Percentiles rank a stretch among this genome's conserved stretches.
Conservation (phyloP, 23 red algal genomes). For the Gracilaria domingensis region DNA sequence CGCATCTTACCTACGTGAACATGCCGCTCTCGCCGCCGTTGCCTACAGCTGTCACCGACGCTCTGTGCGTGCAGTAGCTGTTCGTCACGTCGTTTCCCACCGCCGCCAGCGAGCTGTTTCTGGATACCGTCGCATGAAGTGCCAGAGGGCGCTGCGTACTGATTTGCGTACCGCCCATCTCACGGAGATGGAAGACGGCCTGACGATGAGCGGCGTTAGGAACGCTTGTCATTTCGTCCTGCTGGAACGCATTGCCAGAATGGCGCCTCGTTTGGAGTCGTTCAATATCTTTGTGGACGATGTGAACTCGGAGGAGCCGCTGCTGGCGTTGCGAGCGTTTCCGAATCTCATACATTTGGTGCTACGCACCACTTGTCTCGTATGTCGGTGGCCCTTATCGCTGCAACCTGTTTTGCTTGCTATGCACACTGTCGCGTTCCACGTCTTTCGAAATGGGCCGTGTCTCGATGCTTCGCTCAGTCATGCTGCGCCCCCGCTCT, state of each 20-base stretch:
- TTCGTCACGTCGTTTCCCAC: conserved; percentile 11
- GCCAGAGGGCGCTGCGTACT: background rate
- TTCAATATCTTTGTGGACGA: conserved; percentile 28
- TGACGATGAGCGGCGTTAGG: background rate
- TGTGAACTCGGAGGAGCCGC: background rate
- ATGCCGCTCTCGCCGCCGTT: background rate
- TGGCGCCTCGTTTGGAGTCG: background rate
- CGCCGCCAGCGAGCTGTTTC: background rate
- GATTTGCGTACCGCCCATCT: conserved; percentile 7
- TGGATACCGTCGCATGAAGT: background rate
- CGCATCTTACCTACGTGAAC: background rate
- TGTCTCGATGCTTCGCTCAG: background rate
- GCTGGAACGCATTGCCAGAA: background rate
- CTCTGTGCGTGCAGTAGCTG: background rate
- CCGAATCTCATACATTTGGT: background rate
- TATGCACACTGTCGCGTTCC: background rate
- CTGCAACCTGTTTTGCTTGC: conserved; percentile 11
- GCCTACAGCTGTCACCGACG: background rate
- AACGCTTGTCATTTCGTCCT: background rate
- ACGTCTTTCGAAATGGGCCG: conserved; percentile 1
- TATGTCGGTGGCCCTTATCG: background rate
- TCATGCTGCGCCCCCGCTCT: background rate
- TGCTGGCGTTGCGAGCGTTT: background rate
- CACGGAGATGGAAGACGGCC: background rate
- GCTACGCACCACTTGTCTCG: conserved; percentile 7